phyloP scores from a whole-genome alignment of 768 basidiomycete genomes.

The Tulasnella sp. region DNA sequence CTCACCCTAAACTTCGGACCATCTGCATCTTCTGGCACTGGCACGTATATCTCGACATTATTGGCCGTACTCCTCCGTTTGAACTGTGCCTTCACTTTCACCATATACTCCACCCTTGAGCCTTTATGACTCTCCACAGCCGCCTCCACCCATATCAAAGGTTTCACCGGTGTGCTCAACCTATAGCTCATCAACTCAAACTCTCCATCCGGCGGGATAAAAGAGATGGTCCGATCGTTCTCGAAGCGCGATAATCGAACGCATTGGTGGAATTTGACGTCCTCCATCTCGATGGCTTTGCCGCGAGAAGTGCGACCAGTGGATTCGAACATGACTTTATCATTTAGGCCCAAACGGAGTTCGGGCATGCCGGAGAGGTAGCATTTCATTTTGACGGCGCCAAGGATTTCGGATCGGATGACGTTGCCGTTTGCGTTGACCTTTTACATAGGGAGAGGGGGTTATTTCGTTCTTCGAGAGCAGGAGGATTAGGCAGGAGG shows the following conservation, averaged over 20 bases:
- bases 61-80: conserved; percentile 93
- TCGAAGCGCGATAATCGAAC: conserved; percentile 95
- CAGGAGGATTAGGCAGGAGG: background rate
- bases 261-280: conserved; percentile 99
- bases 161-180: conserved; percentile 75
- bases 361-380: conserved; percentile 99
- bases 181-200: conserved; percentile 98
- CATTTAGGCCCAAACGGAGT: conserved; percentile 85
- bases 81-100: conserved; percentile 75
- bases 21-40: conserved; percentile 98
- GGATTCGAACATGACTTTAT: conserved; percentile 99
- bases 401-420: conserved; percentile 91
- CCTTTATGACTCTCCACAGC: conserved; percentile 90
- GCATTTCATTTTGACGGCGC: conserved; percentile 99
- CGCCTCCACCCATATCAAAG: conserved; percentile 95
- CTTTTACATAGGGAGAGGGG: too few relatives aligned
- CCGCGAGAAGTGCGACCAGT: conserved; percentile 91
- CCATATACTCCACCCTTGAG: conserved; percentile 30
- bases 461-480: too few relatives aligned
- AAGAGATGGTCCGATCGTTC: conserved; percentile 96
- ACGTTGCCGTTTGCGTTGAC: conserved; percentile 97
- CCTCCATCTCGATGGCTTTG: conserved; percentile 99
- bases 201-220: conserved; percentile 98
- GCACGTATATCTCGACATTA: conserved; percentile 97
- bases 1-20: conserved; percentile 91